These are phyloP conservation scores for Podosphaera fusca DNA, from an alignment of 2,329 filamentous ascomycete genomes.

Conservation along the genomic window DNA sequence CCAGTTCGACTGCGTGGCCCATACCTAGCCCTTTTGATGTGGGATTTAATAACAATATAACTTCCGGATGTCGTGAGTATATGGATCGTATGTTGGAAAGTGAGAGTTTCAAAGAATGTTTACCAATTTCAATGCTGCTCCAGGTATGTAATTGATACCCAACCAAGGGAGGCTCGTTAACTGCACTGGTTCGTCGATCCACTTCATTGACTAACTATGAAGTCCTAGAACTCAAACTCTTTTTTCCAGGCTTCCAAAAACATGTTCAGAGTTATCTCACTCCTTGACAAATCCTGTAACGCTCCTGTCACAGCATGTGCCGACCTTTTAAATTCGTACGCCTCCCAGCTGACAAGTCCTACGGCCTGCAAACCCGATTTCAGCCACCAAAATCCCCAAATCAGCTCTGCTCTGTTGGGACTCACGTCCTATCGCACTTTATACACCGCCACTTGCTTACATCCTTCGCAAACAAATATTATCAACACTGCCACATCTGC, in stretches of 20 bases:
- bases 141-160: conserved; percentile 29
- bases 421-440: conserved; percentile 55
- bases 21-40: conserved; percentile 47
- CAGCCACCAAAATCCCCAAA: conserved; percentile 38
- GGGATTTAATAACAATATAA: conserved; percentile 38
- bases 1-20: conserved; percentile 16
- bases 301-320: conserved; percentile 44
- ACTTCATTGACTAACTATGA: conserved; percentile 4
- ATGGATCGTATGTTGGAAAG: conserved; percentile 13
- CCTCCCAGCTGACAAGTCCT: conserved; percentile 35
- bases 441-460: conserved; percentile 62
- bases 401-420: conserved; percentile 52
- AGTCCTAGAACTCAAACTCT: conserved; percentile 44
- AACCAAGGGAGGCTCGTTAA: not conserved
- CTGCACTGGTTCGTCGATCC: not conserved
- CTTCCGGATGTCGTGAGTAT: conserved; percentile 15
- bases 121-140: conserved; percentile 66
- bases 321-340: conserved; percentile 38
- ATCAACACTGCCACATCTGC: conserved; percentile 27
- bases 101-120: conserved; percentile 28
- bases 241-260: conserved; percentile 66
- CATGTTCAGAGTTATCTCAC: conserved; percentile 46
- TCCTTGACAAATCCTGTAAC: conserved; percentile 57
- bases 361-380: conserved; percentile 53
- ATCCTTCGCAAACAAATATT: conserved; percentile 15